Conservation (phyloP, 2,329 filamentous ascomycete species). For the Apiospora kogelbergensis region DNA sequence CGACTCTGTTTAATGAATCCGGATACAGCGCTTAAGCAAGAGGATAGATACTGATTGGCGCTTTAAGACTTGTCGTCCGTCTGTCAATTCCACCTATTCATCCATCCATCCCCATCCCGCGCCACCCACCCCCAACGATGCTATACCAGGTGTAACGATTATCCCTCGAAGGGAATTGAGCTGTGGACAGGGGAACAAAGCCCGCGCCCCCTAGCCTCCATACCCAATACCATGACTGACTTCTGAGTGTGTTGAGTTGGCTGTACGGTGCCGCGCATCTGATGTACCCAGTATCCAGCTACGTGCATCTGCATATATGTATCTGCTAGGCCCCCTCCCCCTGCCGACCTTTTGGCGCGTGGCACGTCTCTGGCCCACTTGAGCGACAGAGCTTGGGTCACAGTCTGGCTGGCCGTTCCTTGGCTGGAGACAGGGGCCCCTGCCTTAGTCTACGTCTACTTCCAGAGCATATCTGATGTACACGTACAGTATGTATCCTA, state of each 20-base stretch:
- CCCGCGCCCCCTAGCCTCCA: too few relatives aligned
- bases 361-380: conserved; percentile 7
- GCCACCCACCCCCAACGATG: neutral
- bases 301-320: neutral
- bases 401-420: neutral
- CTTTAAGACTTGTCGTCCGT: neutral
- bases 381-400: neutral
- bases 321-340: neutral
- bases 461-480: neutral
- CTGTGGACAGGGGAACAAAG: neutral
- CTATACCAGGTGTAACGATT: neutral
- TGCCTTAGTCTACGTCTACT: too few relatives aligned
- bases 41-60: neutral
- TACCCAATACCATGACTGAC: too few relatives aligned
- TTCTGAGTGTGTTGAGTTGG: too few relatives aligned
- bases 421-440: neutral
- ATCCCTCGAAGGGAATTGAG: neutral
- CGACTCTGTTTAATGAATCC: neutral
- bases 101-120: neutral
- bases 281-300: too few relatives aligned
- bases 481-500: conserved; percentile 7
- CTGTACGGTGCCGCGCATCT: too few relatives aligned
- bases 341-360: neutral
- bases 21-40: neutral
- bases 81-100: neutral